Evolutionary conservation across 192 early-diverging fungal species (phyloP).

Genomic region (Backusella sp.): DNA sequence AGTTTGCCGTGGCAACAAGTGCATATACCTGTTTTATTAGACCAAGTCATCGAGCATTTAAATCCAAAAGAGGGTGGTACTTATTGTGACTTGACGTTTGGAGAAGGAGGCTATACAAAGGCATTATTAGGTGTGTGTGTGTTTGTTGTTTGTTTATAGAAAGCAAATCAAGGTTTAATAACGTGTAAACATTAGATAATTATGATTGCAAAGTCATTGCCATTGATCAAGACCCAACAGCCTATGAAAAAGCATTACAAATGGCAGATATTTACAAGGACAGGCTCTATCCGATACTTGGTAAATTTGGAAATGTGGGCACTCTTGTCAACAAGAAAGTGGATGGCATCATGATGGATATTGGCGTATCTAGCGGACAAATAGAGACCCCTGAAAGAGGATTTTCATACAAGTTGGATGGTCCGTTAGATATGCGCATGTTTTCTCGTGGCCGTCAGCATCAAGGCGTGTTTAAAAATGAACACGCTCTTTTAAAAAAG

Average conservation of each 20-base stretch:
- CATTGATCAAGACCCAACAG: conserved; percentile 70
- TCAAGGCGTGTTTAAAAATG: conserved; percentile 1
- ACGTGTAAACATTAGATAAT: conserved; percentile 9
- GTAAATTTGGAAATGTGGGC: conserved; percentile 58
- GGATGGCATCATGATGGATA: conserved; percentile 73
- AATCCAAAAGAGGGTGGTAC: conserved; percentile 38
- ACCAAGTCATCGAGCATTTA: conserved; percentile 43
- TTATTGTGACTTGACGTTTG: conserved; percentile 75
- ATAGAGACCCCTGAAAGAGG: conserved; percentile 62
- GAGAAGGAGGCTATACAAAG: conserved; percentile 70
- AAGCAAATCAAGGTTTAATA: not conserved
- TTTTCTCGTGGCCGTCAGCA: conserved; percentile 32
- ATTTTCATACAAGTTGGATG: conserved; percentile 66
- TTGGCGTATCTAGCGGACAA: conserved; percentile 72
- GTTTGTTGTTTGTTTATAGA: not conserved
- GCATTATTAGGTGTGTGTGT: conserved; percentile 61
- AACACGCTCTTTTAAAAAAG: conserved; percentile 27
- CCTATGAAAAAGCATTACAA: conserved; percentile 51
- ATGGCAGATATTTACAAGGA: conserved; percentile 50
- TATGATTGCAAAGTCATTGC: conserved; percentile 62
- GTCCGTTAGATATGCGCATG: conserved; percentile 82
- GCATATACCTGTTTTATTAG: conserved; percentile 54
- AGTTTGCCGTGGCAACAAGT: conserved; percentile 14
- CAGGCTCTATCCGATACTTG: conserved; percentile 55
- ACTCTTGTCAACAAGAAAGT: conserved; percentile 42